phyloP scores from a whole-genome alignment of 2,329 filamentous ascomycete genomes.

The Colletotrichum australisinense region DNA sequence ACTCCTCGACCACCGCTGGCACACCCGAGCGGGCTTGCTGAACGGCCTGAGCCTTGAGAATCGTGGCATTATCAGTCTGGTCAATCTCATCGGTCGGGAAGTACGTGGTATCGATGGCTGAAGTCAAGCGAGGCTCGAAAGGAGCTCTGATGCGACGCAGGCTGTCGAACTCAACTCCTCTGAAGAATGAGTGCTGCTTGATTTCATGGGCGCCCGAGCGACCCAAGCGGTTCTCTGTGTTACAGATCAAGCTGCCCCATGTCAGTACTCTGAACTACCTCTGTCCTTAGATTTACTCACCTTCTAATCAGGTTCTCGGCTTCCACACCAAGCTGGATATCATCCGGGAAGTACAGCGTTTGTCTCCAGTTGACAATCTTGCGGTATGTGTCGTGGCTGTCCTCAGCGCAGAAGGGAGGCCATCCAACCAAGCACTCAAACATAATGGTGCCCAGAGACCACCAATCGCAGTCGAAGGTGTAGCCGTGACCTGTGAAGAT shows the following conservation, averaged over 20 bases:
- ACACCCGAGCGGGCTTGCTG: conserved; percentile 67
- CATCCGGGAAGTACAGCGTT: conserved; percentile 95
- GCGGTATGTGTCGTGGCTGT: conserved; percentile 96
- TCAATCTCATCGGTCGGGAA: conserved; percentile 99
- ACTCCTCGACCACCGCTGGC: conserved; percentile 71
- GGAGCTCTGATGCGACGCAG: conserved; percentile 93
- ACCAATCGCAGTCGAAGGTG: conserved; percentile 98
- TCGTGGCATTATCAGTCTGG: conserved; percentile 91
- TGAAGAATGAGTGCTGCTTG: conserved; percentile 95
- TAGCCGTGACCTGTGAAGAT: conserved; percentile 98
- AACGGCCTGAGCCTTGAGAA: conserved; percentile 85
- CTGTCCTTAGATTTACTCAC: conserved; percentile 60
- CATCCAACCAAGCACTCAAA: conserved; percentile 98
- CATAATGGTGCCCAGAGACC: conserved; percentile 99
- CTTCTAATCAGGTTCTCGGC: conserved; percentile 93
- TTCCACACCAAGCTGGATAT: conserved; percentile 88
- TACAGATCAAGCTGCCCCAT: conserved; percentile 84
- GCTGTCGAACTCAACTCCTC: conserved; percentile 93
- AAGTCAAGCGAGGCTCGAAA: conserved; percentile 93
- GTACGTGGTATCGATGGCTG: conserved; percentile 96
- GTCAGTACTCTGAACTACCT: not conserved
- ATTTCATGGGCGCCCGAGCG: conserved; percentile 89
- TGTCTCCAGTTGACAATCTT: conserved; percentile 99
- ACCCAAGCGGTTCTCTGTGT: conserved; percentile 91
- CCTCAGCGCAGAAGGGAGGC: conserved; percentile 98